Evolutionary conservation across 148 eudicot species (phyloP), one percentile per base, ranked within the genome.

Genomic region (Camellia lanceoleosa): DNA sequence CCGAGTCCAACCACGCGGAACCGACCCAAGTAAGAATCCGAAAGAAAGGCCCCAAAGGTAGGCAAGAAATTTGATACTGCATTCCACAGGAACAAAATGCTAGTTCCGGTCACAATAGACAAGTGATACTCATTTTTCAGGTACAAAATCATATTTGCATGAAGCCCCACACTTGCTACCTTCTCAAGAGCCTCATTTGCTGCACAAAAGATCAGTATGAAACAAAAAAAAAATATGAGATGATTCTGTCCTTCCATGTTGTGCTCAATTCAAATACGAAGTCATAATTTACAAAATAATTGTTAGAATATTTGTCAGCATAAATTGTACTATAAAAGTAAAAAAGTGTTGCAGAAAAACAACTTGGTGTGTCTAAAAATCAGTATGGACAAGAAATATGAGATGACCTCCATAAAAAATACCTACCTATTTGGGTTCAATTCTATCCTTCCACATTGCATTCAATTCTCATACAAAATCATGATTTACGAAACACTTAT

Each of bases 151-250:
- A 88, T 88, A 51, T 86, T 88, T 78, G 79, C 78, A 46, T 59
- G 74, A 42, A 88, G 82, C 4, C 90, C 90, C 41, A 68, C 23
- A 60, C 82, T 80, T 41, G 90, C 88, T 9, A 86, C 85, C 77
- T 60, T 88, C 59, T 85, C 88, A 54, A 88, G 75, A 54, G 87
- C 86, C 82, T 88, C 90, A 71, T 88, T 88, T 70, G 88, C 90
- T 88, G 81, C 72, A 59, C 19, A 67, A 9, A 56, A 3, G 56
- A 60, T 15, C 52, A 60, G 7, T 49, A 49, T 49, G 52, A 49
- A 7, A 49, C 7, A 49, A 49, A 49, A 49, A 47, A 47, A 49
- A 5, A 49, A 49, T 3, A 49, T 49, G 52, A 5, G 52, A 5
- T 49, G 1, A 49, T 49, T 49, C 52, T 2, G 7, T 49, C 52